Conservation (phyloP, 2,329 filamentous ascomycete species). For the Diplodia seriata region DNA sequence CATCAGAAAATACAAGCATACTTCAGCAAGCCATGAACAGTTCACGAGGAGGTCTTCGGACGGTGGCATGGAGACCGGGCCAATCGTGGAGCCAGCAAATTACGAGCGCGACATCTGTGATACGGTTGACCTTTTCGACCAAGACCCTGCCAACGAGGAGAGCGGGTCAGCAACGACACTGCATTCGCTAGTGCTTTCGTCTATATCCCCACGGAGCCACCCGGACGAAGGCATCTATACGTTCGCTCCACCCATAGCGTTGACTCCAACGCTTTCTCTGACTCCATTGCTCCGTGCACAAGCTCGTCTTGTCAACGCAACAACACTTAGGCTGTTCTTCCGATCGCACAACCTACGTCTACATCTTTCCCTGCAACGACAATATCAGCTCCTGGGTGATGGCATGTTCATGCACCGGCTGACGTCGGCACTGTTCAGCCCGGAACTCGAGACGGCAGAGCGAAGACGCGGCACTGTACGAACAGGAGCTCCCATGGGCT, state of each 20-base stretch:
- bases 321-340: conserved; percentile 80
- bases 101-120: conserved; percentile 20
- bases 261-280: conserved; percentile 73
- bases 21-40: neutral
- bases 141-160: conserved; percentile 18
- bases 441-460: conserved; percentile 80
- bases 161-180: conserved; percentile 6
- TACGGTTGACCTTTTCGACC: conserved; percentile 25
- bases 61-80: conserved; percentile 36
- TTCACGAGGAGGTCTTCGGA: conserved; percentile 21
- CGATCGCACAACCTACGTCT: conserved; percentile 71
- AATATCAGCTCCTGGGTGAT: conserved; percentile 85
- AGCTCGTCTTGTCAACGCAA: conserved; percentile 76
- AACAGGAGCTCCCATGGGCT: conserved; percentile 74
- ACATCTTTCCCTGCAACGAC: conserved; percentile 76
- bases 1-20: conserved; percentile 39
- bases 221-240: conserved; percentile 24
- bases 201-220: conserved; percentile 3
- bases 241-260: conserved; percentile 62
- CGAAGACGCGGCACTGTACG: conserved; percentile 67
- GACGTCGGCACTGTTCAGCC: conserved; percentile 82
- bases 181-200: conserved; percentile 31
- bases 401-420: conserved; percentile 82
- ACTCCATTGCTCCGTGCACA: conserved; percentile 76
- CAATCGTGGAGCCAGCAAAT: conserved; percentile 32